These are phyloP conservation scores for Tolypocladium ovalisporum DNA, from an alignment of 2,329 filamentous ascomycete genomes.

Conservation along the genomic window DNA sequence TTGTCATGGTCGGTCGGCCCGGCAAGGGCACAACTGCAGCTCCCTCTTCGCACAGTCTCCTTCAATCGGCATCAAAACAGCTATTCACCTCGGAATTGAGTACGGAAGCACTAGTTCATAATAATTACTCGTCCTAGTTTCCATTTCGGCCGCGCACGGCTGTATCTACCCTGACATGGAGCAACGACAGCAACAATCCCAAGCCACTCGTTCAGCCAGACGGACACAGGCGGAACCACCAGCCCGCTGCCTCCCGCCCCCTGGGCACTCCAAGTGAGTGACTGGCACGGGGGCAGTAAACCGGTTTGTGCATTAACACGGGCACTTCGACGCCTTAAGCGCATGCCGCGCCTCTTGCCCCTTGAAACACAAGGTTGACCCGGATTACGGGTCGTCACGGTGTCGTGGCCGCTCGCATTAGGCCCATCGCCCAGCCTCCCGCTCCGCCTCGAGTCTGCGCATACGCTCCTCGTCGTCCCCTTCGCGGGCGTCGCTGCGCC, in stretches of 20 bases:
- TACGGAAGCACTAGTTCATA: background rate
- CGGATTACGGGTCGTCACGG: background rate
- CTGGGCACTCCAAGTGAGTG: background rate
- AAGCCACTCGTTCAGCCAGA: background rate
- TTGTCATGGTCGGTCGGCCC: background rate
- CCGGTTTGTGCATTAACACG: background rate
- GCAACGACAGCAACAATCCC: background rate
- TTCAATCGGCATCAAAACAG: background rate
- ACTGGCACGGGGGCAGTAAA: background rate
- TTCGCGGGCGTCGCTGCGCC: constrained; percentile 36
- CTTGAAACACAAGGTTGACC: background rate
- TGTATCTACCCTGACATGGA: background rate
- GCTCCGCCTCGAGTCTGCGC: constrained; percentile 46
- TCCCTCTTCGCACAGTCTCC: background rate
- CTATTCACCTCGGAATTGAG: too few species aligned
- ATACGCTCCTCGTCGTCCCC: constrained; percentile 39
- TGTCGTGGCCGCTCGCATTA: constrained; percentile 10
- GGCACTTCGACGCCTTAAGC: background rate
- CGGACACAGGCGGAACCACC: background rate
- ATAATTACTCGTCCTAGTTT: background rate
- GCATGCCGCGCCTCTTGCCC: background rate
- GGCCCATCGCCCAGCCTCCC: constrained; percentile 42
- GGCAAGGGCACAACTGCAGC: background rate
- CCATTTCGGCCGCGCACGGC: background rate
- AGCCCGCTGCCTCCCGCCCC: too few species aligned